A percentile compares a stretch with the other conserved stretches of the same genome.
Evolutionary conservation across 306 rosid species (phyloP).

Genomic region (Acacia crassicarpa): DNA sequence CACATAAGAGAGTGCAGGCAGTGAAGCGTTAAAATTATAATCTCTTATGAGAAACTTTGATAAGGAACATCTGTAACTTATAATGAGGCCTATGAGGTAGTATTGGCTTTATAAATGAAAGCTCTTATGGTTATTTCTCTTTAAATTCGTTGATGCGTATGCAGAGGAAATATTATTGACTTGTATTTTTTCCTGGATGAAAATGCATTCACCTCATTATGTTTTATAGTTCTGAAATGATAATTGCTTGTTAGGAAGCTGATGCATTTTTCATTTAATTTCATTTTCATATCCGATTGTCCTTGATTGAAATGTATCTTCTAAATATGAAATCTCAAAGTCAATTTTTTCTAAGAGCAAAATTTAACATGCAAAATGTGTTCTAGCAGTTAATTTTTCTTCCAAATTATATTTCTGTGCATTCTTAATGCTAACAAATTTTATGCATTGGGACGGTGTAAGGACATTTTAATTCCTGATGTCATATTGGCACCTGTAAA

Average conservation of each 20-base stretch:
- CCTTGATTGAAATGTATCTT: neutral
- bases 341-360: neutral
- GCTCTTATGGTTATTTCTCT: neutral
- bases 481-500: neutral
- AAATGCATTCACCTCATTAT: neutral
- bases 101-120: neutral
- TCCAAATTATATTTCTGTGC: slow-evolving; percentile 13
- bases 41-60: neutral
- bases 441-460: neutral
- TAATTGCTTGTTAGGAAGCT: neutral
- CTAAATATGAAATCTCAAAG: neutral
- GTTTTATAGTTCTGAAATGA: slow-evolving; percentile 17
- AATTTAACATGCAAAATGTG: neutral
- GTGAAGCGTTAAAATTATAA: slow-evolving; percentile 5
- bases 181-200: neutral
- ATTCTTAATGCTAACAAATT: neutral
- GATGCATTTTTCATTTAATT: neutral
- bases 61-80: neutral
- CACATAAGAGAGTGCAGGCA: neutral
- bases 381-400: neutral
- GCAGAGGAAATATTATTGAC: slow-evolving; percentile 1
- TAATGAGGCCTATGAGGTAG: slow-evolving; percentile 1
- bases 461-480: neutral
- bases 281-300: neutral
- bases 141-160: neutral